Conservation (phyloP, 805 yeast species). For the Pichia gijzeniarum region DNA sequence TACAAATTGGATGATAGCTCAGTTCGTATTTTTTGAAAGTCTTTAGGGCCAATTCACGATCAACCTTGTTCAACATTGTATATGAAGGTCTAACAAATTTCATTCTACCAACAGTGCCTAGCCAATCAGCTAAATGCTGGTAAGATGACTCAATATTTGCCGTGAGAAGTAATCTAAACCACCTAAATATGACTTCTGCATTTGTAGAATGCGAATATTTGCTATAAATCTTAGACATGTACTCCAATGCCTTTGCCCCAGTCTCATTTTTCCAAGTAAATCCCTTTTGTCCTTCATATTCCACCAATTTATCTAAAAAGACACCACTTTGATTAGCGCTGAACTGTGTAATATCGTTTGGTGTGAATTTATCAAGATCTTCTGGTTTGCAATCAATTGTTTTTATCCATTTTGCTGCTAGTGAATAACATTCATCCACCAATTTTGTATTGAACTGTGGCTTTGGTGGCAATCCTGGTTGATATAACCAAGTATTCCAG, state of each 20-base stretch:
- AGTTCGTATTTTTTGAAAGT: slow-evolving; percentile 56
- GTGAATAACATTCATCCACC: slow-evolving; percentile 61
- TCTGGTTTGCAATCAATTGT: slow-evolving; percentile 13
- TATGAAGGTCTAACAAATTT: slow-evolving; percentile 88
- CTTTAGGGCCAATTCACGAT: slow-evolving; percentile 54
- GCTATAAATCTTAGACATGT: slow-evolving; percentile 31
- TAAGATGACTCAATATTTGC: slow-evolving; percentile 44
- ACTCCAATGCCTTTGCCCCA: slow-evolving; percentile 29
- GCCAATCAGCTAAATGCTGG: slow-evolving; percentile 65
- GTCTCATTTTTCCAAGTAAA: slow-evolving; percentile 28
- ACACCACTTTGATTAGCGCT: slow-evolving; percentile 73
- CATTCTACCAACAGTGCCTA: slow-evolving; percentile 91
- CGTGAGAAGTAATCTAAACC: slow-evolving; percentile 60
- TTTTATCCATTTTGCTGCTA: slow-evolving; percentile 61
- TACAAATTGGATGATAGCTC: slow-evolving; percentile 80
- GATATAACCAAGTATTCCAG: slow-evolving; percentile 79
- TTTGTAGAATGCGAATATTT: slow-evolving; percentile 51
- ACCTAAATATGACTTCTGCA: slow-evolving; percentile 77
- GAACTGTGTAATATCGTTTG: slow-evolving; percentile 49
- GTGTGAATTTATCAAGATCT: slow-evolving; percentile 22
- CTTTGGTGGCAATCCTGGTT: slow-evolving; percentile 85
- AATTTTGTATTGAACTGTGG: slow-evolving; percentile 74
- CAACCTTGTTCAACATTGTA: slow-evolving; percentile 55
- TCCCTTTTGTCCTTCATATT: slow-evolving; percentile 41
- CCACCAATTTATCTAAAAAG: slow-evolving; percentile 62